A percentile compares a stretch with the other conserved stretches of the same genome.
phyloP scores from a whole-genome alignment of 148 eudicot species.

The Chenopodium formosanum region DNA sequence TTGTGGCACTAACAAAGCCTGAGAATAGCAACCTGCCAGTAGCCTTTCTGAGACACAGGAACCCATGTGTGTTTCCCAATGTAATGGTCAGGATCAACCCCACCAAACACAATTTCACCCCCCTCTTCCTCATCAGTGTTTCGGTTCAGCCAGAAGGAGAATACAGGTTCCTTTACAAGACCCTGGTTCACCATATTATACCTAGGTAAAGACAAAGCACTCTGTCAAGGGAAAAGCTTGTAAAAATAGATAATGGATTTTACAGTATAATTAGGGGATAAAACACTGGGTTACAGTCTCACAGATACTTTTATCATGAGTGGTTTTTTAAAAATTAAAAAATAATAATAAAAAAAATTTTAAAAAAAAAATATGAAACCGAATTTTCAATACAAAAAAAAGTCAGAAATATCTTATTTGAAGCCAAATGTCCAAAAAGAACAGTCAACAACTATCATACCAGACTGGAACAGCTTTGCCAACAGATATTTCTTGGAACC shows the following conservation, averaged over 20 bases:
- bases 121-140: constrained; percentile 70
- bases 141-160: constrained; percentile 91
- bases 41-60: constrained; percentile 81
- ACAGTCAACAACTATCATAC: constrained; percentile 37
- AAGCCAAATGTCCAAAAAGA: neutral
- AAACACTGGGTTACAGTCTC: neutral
- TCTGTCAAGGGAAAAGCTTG: neutral
- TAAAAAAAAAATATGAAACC: too few relatives aligned
- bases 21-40: constrained; percentile 74
- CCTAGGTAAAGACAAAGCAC: constrained; percentile 36
- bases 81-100: constrained; percentile 72
- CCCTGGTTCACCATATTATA: constrained; percentile 83
- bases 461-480: constrained; percentile 91
- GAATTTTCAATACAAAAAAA: too few relatives aligned
- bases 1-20: constrained; percentile 2
- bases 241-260: neutral
- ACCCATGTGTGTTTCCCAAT: constrained; percentile 81
- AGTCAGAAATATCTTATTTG: neutral
- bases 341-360: too few relatives aligned
- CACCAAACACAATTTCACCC: constrained; percentile 93
- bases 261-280: neutral
- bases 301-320: neutral
- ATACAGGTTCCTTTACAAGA: constrained; percentile 73
- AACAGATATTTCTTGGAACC: constrained; percentile 90
- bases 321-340: too few relatives aligned